Evolutionary conservation across 345 rosid species (phyloP), one percentile per base, ranked within the genome.

Genomic region (Ailanthus altissimus): DNA sequence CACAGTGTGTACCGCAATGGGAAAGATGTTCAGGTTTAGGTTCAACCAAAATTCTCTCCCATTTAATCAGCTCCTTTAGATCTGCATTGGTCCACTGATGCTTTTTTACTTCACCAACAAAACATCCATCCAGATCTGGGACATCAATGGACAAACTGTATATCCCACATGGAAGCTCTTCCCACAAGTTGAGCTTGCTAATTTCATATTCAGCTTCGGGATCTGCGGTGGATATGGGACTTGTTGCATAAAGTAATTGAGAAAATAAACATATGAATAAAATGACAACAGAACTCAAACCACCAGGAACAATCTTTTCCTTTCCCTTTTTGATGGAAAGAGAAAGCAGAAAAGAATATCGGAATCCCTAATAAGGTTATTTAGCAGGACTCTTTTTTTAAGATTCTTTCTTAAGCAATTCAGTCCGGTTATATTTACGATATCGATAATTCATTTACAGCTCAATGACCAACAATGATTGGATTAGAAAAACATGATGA

Each of bases 111-210:
- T 84, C 88, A 80, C 94, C 92, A 78, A 32, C 23, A 51, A 87
- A 57, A 45, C 43, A 45, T 53, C 84, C 84, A 81, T 81, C 71
- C 42, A 78, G 45, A 61, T 75, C 74, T 47, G 84, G 79, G 75
- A 83, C 75, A 74, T 77, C 72, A 7, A 95, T 63, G 16, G 88
- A 74, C 51, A 93, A 67, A 79, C 93, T 92, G 74, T 90, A 90
- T 68, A 91, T 87, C 49, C 97, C 97, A 82, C 97, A 95, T 6
- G 88, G 84, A 81, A 95, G 98, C 89, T 95, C 99, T 83, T 92
- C 97, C 97, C 97, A 93, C 73, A 86, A 89, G 36, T 82, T 81
- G 59, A 61, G 77, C 65, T 73, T 56, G 72, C 49, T 73, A 77
- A 25, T 79, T 74, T 88, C 86, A 81, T 81, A 84, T 75, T 78